These are phyloP conservation scores for Calonectria fujianensis DNA, from an alignment of 2,329 filamentous ascomycete species.

Conservation along the genomic window DNA sequence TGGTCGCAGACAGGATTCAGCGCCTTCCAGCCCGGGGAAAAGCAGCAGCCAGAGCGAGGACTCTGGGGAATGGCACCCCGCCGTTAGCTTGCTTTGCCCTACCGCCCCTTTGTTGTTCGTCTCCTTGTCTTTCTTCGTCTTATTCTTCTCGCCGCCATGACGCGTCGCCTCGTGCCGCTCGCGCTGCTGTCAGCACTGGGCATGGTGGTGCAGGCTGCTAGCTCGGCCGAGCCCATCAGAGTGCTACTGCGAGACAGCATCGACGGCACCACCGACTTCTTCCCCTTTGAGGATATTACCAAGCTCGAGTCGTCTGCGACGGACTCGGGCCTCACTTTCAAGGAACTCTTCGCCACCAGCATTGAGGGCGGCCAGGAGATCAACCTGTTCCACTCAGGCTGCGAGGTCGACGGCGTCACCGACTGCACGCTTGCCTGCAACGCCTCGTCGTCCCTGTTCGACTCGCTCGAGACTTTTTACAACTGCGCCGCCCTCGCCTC, in stretches of 20 bases:
- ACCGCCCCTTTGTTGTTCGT: constrained; percentile 1
- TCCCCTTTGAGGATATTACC: constrained; percentile 61
- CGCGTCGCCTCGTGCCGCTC: constrained; percentile 37
- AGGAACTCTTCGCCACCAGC: constrained; percentile 59
- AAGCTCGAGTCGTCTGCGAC: constrained; percentile 52
- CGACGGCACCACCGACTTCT: constrained; percentile 60
- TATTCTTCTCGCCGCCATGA: constrained; percentile 41
- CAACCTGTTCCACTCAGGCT: constrained; percentile 59
- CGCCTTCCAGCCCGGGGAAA: constrained; percentile 10
- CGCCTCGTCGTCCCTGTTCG: constrained; percentile 56
- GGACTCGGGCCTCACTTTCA: constrained; percentile 57
- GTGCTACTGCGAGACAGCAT: constrained; percentile 57
- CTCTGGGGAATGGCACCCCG: constrained; percentile 24
- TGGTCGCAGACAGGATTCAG: constrained; percentile 13
- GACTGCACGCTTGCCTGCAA: constrained; percentile 61
- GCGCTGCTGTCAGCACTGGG: constrained; percentile 33
- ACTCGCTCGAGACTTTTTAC: constrained; percentile 62
- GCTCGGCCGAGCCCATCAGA: constrained; percentile 51
- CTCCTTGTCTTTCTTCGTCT: neutral
- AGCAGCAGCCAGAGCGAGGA: constrained; percentile 6
- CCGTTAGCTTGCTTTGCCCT: neutral
- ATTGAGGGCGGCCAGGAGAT: constrained; percentile 59
- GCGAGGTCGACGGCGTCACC: constrained; percentile 52
- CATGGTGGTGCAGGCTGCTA: constrained; percentile 30
- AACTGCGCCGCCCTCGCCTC: constrained; percentile 62